Evolutionary conservation across 768 basidiomycete species (phyloP), one percentile per base, ranked within the genome.

Genomic region (Leccinum obscurum): DNA sequence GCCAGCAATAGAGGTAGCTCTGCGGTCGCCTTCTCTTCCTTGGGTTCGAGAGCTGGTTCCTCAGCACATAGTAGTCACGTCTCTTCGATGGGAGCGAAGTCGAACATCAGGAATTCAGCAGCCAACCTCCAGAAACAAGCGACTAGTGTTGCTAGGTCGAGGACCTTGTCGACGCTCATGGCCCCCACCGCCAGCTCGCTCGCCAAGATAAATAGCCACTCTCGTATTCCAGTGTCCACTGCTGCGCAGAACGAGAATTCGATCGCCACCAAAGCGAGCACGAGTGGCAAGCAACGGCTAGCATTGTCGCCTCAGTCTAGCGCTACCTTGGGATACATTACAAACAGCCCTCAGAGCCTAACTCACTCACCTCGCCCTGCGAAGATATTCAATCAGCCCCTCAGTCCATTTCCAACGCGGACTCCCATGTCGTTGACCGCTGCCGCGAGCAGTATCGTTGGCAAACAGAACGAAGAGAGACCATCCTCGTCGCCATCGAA

Each of bases 131-230:
- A 59, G 30, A 67, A 65, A 32, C 56, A 54, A 2, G n/a, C 26
- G 46, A 14, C 39, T n/a, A 41, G 49, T 39, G 64, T 68, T 39
- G 64, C 66, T 2, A 61, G 70, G 44, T 66, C 58, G 14, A 73
- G 77, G 37, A 73, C 72, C 0, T 74, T 75, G 7, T 83, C 84
- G 3, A 81, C 86, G 39, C 76, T 92, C 13, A 75, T 88, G 54
- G 89, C 89, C 1, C 90, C 90, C 0, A 92, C 90, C 1, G 89
- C 87, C 2, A 90, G 89, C 65, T 92, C 90, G 1, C 75, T 91
- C 24, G 90, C 90, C 3, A 89, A 85, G 76, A 77, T 70, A 24
- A 76, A 62, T 39, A 57, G 44, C 13, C 66, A 66, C 24, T 58
- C 71, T 34, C 71, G 70, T 13, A 64, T 68, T 46, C 70, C 74